Base-by-base conservation (phyloP, 139 green algal species). In the Raphidocelis subcapitata region DNA sequence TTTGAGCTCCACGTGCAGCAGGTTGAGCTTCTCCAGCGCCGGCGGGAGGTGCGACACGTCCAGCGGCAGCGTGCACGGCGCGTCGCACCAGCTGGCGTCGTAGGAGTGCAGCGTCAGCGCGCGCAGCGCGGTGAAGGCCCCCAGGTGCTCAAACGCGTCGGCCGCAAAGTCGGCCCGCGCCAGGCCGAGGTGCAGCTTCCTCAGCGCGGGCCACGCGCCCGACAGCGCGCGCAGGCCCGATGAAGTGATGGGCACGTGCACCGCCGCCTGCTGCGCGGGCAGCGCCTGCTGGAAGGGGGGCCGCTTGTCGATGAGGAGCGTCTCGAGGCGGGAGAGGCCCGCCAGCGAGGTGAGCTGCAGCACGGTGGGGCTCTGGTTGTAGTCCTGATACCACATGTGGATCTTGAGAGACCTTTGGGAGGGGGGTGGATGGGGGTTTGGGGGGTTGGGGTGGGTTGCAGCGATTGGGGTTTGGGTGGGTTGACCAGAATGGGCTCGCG, bases 251-350 rank as follows among this genome's bases (percentile, higher is more conserved):
- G 69, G 69, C 23, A 67, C 31, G 49, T 24, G 68, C 36, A 76
- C 54, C 18, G 69, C 60, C 0, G 59, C 37, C 59, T 76, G 69
- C 44, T 76, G 59, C 35, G 69, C 60, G 31, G 69, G 69, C 29
- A 76, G 69, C 69, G 68, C 59, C 69, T 76, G 69, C 46, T 76
- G 69, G 69, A 76, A 76, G 2, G 69, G 69, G 16, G 69, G 69
- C 59, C 69, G 59, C 59, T 76, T 76, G 60, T 76, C 69, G 3
- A 76, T 62, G 1, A 76, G 46, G 1, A 76, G 33, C 5, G 46
- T 68, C 12, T 32, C 33, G 20, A 76, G 59, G 54, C 62, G 35
- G 0, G 5, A 14, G 12, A 76, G 62, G 18, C 35, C 28, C 5
- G 46, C 24, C 18, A 76, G 69, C 2, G 60, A 21, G 1, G 28